These are phyloP conservation scores for Phytophthora agathidicida DNA, from an alignment of 352 stramenopile species.

Conservation along the genomic window DNA sequence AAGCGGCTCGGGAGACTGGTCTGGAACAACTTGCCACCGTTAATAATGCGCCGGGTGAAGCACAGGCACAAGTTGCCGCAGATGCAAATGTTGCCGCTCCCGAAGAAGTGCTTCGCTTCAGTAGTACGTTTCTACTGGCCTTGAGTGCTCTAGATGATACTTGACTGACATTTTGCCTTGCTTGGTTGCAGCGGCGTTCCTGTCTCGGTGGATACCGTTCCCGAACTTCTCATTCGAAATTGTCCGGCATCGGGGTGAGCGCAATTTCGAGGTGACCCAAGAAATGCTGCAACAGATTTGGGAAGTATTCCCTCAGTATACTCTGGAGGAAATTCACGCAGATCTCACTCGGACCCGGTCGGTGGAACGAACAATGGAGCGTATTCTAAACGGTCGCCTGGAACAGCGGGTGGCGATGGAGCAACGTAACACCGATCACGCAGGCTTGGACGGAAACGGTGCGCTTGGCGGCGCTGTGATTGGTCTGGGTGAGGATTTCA, in stretches of 20 bases:
- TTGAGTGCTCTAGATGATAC: slow-evolving; percentile 1
- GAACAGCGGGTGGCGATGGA: slow-evolving; percentile 41
- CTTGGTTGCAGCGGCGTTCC: slow-evolving; percentile 55
- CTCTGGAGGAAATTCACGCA: slow-evolving; percentile 52
- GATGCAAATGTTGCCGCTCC: slow-evolving; percentile 19
- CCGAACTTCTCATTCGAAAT: slow-evolving; percentile 83
- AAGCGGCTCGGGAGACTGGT: background rate
- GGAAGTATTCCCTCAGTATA: slow-evolving; percentile 80
- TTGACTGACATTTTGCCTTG: slow-evolving; percentile 20
- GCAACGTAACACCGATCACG: slow-evolving; percentile 20
- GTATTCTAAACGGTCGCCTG: slow-evolving; percentile 63
- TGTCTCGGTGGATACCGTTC: slow-evolving; percentile 73
- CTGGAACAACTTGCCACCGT: slow-evolving; percentile 9
- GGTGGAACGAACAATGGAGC: slow-evolving; percentile 73
- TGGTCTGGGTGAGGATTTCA: slow-evolving; percentile 45
- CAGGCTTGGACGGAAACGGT: slow-evolving; percentile 23
- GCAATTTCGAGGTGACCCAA: slow-evolving; percentile 59
- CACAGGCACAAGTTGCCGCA: slow-evolving; percentile 9
- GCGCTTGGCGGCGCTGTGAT: slow-evolving; percentile 42
- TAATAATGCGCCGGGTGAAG: slow-evolving; percentile 11
- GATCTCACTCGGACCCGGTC: slow-evolving; percentile 67
- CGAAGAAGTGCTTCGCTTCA: slow-evolving; percentile 76
- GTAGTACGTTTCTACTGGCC: slow-evolving; percentile 55
- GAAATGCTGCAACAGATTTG: slow-evolving; percentile 80
- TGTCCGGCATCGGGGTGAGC: slow-evolving; percentile 49